Base-by-base conservation (phyloP, 192 early-diverging fungal species). In the Coemansia sp. region DNA sequence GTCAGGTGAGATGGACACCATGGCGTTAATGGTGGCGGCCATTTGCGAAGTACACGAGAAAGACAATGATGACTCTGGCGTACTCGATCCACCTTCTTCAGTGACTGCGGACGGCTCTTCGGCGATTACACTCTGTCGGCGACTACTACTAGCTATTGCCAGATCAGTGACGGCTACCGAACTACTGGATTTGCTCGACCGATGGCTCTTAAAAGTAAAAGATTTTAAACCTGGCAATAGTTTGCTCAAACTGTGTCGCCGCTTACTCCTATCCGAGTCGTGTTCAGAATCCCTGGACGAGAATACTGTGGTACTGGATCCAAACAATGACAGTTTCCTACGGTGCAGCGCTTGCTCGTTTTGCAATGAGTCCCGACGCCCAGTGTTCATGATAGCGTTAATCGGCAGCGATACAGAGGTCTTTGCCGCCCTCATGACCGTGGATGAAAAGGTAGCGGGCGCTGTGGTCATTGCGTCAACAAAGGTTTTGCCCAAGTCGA, bases 401-500 rank as follows among this genome's bases (percentile, higher is more conserved):
- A 74, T 60, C 0, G 74, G 79, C 67, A 33, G 38, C 1, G 53
- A 22, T 1, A 74, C 80, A 7, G 80, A 69, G 3, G 72, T 57
- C 33, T 66, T 71, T 0, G 75, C 81, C 0, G 61, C 76, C 1
- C 63, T 50, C 0, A 75, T 64, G 29, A 82, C 58, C 1, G 71
- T 73, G 0, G 66, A 68, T 5, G 72, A 74, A 13, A 82, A 44
- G 2, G 72, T 52, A 2, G 68, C 68, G 6, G 80, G 80, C 12
- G 68, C 79, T 9, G 71, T 46, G 7, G 53, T 58, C 50, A 75
- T 57, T 0, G 75, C 63, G 13, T 70, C 81, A 10, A 78, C 70
- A 39, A 83, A 53, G 11, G 73, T 72, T 20, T 70, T 71, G 34
- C 81, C 76, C 1, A 83, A 12, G 24, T 72, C 75, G 12, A 53